Percentiles rank a stretch among this genome's conserved stretches.
Evolutionary conservation across 768 basidiomycete genomes (phyloP).

Genomic region (Mycena pura): DNA sequence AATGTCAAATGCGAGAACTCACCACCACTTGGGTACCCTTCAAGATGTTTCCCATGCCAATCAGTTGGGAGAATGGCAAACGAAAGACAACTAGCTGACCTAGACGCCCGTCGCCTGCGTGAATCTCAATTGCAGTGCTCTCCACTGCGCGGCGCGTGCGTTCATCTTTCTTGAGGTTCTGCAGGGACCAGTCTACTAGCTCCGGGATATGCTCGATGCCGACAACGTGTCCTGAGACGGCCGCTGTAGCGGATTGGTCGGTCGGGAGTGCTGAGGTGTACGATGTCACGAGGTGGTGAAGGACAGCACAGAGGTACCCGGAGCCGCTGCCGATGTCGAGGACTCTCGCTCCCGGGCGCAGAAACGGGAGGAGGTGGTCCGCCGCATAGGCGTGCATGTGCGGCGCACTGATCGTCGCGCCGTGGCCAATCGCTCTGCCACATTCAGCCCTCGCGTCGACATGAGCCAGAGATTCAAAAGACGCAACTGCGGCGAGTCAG

Average conservation of each 20-base stretch:
- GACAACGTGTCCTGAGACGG: conserved; percentile 63
- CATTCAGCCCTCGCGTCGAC: not conserved
- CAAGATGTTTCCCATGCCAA: not conserved
- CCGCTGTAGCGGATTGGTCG: conserved; percentile 30
- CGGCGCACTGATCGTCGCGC: conserved; percentile 94
- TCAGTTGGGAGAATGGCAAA: not conserved
- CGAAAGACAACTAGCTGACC: conserved; percentile 44
- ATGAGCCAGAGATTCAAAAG: not conserved
- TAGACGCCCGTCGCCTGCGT: conserved; percentile 81
- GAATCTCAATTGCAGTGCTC: conserved; percentile 61
- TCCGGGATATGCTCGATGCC: conserved; percentile 92
- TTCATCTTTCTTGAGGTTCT: conserved; percentile 74
- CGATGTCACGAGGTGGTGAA: conserved; percentile 64
- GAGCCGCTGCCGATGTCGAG: conserved; percentile 93
- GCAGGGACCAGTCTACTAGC: conserved; percentile 71
- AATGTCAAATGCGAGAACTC: conserved; percentile 3
- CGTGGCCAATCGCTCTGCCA: conserved; percentile 75
- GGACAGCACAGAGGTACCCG: conserved; percentile 84
- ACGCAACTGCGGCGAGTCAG: conserved; percentile 78
- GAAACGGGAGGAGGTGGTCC: conserved; percentile 76
- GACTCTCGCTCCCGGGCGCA: conserved; percentile 73
- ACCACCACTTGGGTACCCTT: conserved; percentile 47
- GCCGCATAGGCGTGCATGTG: conserved; percentile 96
- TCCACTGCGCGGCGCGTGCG: conserved; percentile 57
- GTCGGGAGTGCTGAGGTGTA: too few species aligned